phyloP scores from a whole-genome alignment of 2,329 filamentous ascomycete genomes.

The Mycogone perniciosa region DNA sequence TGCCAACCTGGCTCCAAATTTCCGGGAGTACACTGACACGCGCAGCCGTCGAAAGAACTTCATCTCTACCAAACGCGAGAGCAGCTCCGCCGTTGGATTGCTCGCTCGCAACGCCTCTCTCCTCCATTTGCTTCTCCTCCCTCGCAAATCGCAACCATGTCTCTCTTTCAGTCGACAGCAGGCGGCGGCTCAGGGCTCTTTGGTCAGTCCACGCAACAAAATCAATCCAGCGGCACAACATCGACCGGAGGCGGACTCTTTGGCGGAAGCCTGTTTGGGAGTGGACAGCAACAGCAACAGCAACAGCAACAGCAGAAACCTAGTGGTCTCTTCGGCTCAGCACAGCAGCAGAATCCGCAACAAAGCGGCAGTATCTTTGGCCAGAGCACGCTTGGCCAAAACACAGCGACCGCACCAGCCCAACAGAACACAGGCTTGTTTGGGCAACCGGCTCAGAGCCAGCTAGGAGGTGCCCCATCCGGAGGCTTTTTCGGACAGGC shows the following conservation, averaged over 20 bases:
- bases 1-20: constrained; percentile 24
- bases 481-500: constrained; percentile 18
- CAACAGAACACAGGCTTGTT: constrained; percentile 18
- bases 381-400: constrained; percentile 27
- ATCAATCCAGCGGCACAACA: constrained; percentile 11
- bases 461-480: constrained; percentile 11
- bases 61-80: constrained; percentile 12
- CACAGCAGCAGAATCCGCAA: constrained; percentile 15
- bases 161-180: constrained; percentile 29
- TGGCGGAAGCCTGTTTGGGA: constrained; percentile 16
- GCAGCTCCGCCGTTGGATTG: constrained; percentile 6
- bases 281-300: constrained; percentile 15
- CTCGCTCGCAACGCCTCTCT: constrained; percentile 7
- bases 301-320: constrained; percentile 15
- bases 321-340: constrained; percentile 12
- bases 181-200: constrained; percentile 17
- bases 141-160: constrained; percentile 21
- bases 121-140: constrained; percentile 8
- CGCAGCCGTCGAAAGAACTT: constrained; percentile 14
- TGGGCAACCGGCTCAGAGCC: constrained; percentile 19
- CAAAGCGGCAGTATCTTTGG: constrained; percentile 16
- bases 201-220: constrained; percentile 15
- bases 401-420: constrained; percentile 19
- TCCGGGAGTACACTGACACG: constrained; percentile 21
- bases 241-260: constrained; percentile 15